These are phyloP conservation scores for Blastosporella zonata DNA, from an alignment of 1,284 basidiomycete genomes.

Conservation along the genomic window DNA sequence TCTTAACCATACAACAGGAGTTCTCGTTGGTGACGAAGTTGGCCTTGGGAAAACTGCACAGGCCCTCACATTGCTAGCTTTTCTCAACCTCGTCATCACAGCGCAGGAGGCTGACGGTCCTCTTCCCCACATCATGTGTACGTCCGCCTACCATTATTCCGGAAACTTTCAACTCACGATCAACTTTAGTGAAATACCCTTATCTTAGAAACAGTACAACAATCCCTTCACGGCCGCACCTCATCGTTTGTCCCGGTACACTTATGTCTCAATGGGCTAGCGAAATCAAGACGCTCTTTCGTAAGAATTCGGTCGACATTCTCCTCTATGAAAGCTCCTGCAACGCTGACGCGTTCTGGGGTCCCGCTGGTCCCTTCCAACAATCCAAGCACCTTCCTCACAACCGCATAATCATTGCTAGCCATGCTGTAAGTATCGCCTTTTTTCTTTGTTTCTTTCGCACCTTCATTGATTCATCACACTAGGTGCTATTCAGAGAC, in stretches of 20 bases:
- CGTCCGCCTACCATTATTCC: not conserved
- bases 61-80: not conserved
- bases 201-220: constrained; percentile 14
- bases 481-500: too few species aligned
- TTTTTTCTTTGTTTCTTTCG: too few species aligned
- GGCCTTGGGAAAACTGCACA: constrained; percentile 31
- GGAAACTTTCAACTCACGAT: not conserved
- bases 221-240: not conserved
- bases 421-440: too few species aligned
- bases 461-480: too few species aligned
- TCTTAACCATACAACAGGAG: not conserved
- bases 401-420: too few species aligned
- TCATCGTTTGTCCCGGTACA: too few species aligned
- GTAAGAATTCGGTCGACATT: constrained; percentile 18
- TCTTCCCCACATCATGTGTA: constrained; percentile 14
- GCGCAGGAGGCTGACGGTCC: not conserved
- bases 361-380: constrained; percentile 16
- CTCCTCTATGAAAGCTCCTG: constrained; percentile 20
- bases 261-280: too few species aligned
- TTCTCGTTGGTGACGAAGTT: constrained; percentile 23
- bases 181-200: constrained; percentile 11
- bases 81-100: not conserved
- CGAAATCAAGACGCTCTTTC: constrained; percentile 8
- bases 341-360: constrained; percentile 23
- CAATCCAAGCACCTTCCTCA: constrained; percentile 17